These are phyloP conservation scores for Globisporangium paddicum DNA, from an alignment of 352 stramenopile species.

Conservation along the genomic window DNA sequence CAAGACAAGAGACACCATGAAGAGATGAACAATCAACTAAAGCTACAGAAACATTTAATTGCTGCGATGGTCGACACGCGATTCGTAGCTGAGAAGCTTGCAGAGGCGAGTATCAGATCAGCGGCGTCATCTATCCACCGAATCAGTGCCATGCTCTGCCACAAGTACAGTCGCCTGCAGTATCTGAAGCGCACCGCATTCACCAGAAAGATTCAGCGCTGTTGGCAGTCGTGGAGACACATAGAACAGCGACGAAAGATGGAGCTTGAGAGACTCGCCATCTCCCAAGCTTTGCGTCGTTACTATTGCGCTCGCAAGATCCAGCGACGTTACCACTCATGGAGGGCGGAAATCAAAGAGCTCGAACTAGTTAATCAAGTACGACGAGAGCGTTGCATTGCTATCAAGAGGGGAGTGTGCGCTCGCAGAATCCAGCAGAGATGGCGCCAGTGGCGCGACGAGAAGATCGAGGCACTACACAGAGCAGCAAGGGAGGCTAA, in stretches of 20 bases:
- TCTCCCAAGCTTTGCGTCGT: neutral
- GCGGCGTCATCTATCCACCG: slow-evolving; percentile 10
- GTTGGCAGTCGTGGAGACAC: neutral
- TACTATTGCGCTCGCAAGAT: neutral
- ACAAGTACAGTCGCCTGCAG: slow-evolving; percentile 15
- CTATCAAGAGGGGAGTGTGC: slow-evolving; percentile 6
- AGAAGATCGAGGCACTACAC: neutral
- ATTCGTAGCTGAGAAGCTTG: slow-evolving; percentile 21
- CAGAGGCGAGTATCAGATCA: slow-evolving; percentile 2
- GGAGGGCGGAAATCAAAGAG: neutral
- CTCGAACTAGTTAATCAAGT: neutral
- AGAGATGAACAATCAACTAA: slow-evolving; percentile 18
- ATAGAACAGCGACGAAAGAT: neutral
- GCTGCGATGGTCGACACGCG: slow-evolving; percentile 34
- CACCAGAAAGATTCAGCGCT: slow-evolving; percentile 21
- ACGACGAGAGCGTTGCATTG: neutral
- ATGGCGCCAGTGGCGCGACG: neutral
- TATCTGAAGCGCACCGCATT: slow-evolving; percentile 9
- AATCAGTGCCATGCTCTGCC: slow-evolving; percentile 4
- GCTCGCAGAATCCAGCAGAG: slow-evolving; percentile 14
- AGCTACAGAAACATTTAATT: slow-evolving; percentile 25
- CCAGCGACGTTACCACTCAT: neutral
- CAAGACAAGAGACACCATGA: slow-evolving; percentile 15
- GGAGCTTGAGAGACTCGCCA: neutral
- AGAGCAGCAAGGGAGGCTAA: neutral